Evolutionary conservation across 2,329 filamentous ascomycete genomes (phyloP), one percentile per base, ranked within the genome.

Genomic region (Penicillium sp.): DNA sequence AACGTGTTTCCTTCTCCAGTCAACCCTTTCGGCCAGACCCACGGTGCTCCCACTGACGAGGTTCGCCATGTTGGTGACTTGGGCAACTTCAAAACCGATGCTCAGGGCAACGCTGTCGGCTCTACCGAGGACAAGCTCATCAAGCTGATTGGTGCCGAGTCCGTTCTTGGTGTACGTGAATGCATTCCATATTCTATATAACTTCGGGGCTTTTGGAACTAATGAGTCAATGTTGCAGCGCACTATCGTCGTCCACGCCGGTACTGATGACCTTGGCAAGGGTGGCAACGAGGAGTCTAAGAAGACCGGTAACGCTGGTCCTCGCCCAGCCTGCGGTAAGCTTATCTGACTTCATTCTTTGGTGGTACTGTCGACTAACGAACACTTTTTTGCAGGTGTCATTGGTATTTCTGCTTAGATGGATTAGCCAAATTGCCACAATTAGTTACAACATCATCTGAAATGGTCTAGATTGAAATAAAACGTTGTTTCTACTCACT

Each of bases 291-390:
- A 93, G 79, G 91, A 97, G 82, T 96, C 91, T 71, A 91, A 95
- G 83, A 97, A 95, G 88, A 99, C 94, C 64, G 94, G 94, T 66
- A 99, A 97, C 76, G 94, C 94, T 73, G 94, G 94, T 69, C 76
- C 81, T 67, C 90, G 94, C 73, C 94, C 94, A 73, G 94, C 94
- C 74, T 99, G 94, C 80, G 94, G 94, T 90, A 83, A 73, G 84
- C 77, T 55, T 50, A 4, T 21, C 30, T 33, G 24, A 1, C 9
- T 9, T n/a, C 3, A 5, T 30, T 20, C 5, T 28, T 2, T 1
- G 2, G 14, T 42, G 6, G 16, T 16, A 20, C 2, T 3, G 2
- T 24, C 5, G 9, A 28, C 56, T 58, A 51, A 58, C n/a, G 14
- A 51, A 57, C 16, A 7, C 12, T 18, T 3, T n/a, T 8, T 30